phyloP scores from a whole-genome alignment of 2,329 filamentous ascomycete genomes.

The Colletotrichum scovillei region DNA sequence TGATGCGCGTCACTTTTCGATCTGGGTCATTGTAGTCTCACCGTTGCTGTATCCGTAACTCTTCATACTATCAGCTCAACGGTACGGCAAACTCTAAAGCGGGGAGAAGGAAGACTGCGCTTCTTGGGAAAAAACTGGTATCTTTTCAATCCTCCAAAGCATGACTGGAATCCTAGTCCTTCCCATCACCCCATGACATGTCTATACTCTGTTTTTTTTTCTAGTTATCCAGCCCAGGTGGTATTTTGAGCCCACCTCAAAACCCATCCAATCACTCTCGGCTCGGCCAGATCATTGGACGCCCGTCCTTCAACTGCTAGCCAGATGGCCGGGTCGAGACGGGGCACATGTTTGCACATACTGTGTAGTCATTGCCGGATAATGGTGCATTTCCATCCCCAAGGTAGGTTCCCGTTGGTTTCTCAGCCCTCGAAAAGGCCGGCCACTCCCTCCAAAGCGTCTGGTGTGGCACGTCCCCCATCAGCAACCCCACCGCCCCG shows the following conservation, averaged over 20 bases:
- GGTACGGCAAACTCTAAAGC: neutral
- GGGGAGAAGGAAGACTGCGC: neutral
- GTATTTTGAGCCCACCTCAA: neutral
- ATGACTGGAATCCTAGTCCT: neutral
- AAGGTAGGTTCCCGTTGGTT: neutral
- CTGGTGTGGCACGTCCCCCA: slow-evolving; percentile 54
- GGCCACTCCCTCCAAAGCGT: slow-evolving; percentile 66
- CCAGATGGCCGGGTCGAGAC: neutral
- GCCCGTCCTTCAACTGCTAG: neutral
- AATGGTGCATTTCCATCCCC: neutral
- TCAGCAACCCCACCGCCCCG: slow-evolving; percentile 42
- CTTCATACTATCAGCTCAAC: neutral
- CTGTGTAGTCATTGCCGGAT: neutral
- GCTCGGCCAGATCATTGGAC: neutral
- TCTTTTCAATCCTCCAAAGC: slow-evolving; percentile 12
- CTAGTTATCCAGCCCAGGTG: neutral
- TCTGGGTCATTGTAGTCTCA: neutral
- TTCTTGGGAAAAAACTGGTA: slow-evolving; percentile 8
- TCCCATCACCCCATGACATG: neutral
- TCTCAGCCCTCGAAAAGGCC: slow-evolving; percentile 58
- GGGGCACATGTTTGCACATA: neutral
- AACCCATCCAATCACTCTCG: too few relatives aligned
- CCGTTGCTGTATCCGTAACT: neutral
- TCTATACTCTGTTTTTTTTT: slow-evolving; percentile 2
- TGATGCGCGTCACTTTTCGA: neutral